A percentile compares a stretch with the other conserved stretches of the same genome.
These are phyloP conservation scores for Podospora comata DNA, from an alignment of 495 filamentous ascomycete genomes.

Conservation along the genomic window DNA sequence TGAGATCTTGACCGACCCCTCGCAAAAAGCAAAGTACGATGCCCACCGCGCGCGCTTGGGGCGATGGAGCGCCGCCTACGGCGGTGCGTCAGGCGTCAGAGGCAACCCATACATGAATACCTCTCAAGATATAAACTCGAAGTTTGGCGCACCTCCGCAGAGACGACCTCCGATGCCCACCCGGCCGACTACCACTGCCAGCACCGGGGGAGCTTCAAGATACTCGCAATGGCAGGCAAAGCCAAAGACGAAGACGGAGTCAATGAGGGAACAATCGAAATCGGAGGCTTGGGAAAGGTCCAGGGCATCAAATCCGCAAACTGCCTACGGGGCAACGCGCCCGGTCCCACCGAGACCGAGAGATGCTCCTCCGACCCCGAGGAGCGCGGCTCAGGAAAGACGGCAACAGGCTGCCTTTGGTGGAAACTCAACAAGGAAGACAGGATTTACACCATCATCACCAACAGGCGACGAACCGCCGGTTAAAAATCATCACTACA, in stretches of 20 bases:
- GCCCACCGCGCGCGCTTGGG: constrained; percentile 48
- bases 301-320: constrained; percentile 32
- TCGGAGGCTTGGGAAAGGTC: constrained; percentile 71
- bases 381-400: constrained; percentile 43
- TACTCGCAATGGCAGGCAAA: constrained; percentile 35
- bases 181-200: constrained; percentile 29
- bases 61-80: constrained; percentile 33
- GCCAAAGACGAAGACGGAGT: constrained; percentile 54
- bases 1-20: constrained; percentile 72
- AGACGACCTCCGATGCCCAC: constrained; percentile 36
- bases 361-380: constrained; percentile 31
- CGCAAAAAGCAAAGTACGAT: constrained; percentile 71
- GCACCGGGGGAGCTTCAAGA: constrained; percentile 17
- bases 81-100: constrained; percentile 43
- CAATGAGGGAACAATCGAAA: constrained; percentile 55
- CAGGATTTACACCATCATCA: constrained; percentile 41
- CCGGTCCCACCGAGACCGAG: constrained; percentile 10
- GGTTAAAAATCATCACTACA: constrained; percentile 44
- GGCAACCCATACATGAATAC: constrained; percentile 54
- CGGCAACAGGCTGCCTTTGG: constrained; percentile 47
- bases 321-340: constrained; percentile 12
- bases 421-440: constrained; percentile 24
- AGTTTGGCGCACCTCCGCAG: constrained; percentile 44
- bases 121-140: constrained; percentile 35
- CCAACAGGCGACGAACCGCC: constrained; percentile 46